phyloP scores from a whole-genome alignment of 148 eudicot species.

The Drosera capensis region DNA sequence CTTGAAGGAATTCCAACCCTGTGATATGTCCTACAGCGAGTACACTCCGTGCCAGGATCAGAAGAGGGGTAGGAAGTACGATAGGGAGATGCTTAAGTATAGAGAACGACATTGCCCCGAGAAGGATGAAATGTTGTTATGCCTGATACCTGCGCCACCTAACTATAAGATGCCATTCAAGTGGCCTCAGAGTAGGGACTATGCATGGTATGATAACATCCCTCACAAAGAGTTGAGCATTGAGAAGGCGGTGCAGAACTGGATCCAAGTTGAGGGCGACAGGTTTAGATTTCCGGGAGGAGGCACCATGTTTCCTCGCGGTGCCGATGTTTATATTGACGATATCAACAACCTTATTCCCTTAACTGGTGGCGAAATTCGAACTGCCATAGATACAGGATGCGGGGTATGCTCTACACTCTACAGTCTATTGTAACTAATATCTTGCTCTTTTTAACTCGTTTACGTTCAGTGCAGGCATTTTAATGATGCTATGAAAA shows the following conservation, averaged over 20 bases:
- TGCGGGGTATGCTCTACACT: slow-evolving; percentile 48
- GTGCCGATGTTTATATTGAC: slow-evolving; percentile 62
- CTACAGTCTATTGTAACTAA: slow-evolving; percentile 19
- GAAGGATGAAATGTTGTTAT: slow-evolving; percentile 30
- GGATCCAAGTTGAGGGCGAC: slow-evolving; percentile 58
- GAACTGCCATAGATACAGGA: slow-evolving; percentile 88
- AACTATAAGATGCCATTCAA: slow-evolving; percentile 59
- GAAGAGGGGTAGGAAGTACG: slow-evolving; percentile 29
- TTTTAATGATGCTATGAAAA: neutral
- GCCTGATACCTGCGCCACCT: slow-evolving; percentile 56
- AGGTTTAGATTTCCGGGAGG: slow-evolving; percentile 83
- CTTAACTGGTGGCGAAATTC: slow-evolving; percentile 50
- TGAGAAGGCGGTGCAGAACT: slow-evolving; percentile 74
- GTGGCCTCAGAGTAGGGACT: slow-evolving; percentile 74
- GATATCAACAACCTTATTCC: slow-evolving; percentile 49
- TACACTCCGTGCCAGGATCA: slow-evolving; percentile 75
- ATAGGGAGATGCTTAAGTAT: slow-evolving; percentile 24
- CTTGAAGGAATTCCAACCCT: slow-evolving; percentile 31
- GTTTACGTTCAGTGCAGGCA: neutral
- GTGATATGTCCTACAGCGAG: slow-evolving; percentile 50
- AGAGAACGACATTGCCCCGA: slow-evolving; percentile 72
- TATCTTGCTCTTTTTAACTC: neutral
- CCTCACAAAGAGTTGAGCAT: slow-evolving; percentile 69
- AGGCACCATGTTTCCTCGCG: slow-evolving; percentile 77
- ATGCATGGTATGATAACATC: slow-evolving; percentile 57